Percentiles rank a stretch among this genome's conserved stretches.
phyloP scores from a whole-genome alignment of 106 monocot species.

The Acorus calamus region DNA sequence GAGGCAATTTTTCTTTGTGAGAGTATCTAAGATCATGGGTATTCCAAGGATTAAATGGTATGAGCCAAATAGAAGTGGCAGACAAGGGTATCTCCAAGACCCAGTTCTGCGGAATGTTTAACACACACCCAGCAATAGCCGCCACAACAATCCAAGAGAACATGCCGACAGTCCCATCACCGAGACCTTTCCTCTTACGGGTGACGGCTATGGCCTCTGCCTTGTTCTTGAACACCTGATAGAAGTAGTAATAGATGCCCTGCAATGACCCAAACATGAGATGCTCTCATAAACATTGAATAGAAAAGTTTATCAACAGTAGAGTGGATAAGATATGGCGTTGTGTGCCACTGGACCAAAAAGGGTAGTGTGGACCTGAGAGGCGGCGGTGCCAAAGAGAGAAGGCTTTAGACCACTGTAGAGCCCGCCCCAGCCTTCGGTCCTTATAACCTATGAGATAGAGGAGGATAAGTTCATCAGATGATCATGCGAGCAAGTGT shows the following conservation, averaged over 20 bases:
- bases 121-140: slow-evolving; percentile 62
- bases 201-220: slow-evolving; percentile 48
- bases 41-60: too few relatives aligned
- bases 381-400: slow-evolving; percentile 72
- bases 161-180: slow-evolving; percentile 75
- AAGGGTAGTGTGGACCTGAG: slow-evolving; percentile 33
- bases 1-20: too few relatives aligned
- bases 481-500: too few relatives aligned
- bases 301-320: too few relatives aligned
- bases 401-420: slow-evolving; percentile 89
- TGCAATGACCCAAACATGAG: slow-evolving; percentile 4
- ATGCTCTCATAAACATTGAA: too few relatives aligned
- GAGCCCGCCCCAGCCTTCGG: slow-evolving; percentile 77
- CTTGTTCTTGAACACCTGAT: slow-evolving; percentile 76
- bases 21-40: too few relatives aligned
- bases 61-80: too few relatives aligned
- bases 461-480: too few relatives aligned
- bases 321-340: too few relatives aligned
- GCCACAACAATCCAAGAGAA: slow-evolving; percentile 79
- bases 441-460: slow-evolving; percentile 31
- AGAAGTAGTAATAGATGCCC: slow-evolving; percentile 90
- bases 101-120: too few relatives aligned
- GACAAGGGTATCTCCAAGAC: too few relatives aligned
- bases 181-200: slow-evolving; percentile 52
- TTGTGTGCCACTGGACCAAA: too few relatives aligned